Percentiles rank a stretch among this genome's conserved stretches.
Evolutionary conservation across 129 eudicot species (phyloP).

Genomic region (Artemisia argyi): DNA sequence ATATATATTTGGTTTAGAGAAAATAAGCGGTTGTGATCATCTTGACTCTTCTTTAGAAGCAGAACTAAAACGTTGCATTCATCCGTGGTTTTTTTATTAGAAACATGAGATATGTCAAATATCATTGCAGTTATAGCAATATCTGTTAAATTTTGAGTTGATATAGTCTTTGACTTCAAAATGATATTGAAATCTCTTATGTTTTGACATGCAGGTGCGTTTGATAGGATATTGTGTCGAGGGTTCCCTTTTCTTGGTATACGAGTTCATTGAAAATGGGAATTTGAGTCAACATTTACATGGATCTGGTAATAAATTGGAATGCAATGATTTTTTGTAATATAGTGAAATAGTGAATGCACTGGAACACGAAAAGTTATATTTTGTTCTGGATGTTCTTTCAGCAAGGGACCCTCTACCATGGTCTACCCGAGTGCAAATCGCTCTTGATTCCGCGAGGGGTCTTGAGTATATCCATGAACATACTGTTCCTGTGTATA

Average conservation of each 20-base stretch:
- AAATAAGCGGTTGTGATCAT: neutral
- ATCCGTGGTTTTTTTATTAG: too few relatives aligned
- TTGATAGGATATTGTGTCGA: slow-evolving; percentile 94
- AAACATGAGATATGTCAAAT: too few relatives aligned
- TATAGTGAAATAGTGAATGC: neutral
- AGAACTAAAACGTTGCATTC: too few relatives aligned
- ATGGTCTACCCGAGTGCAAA: slow-evolving; percentile 88
- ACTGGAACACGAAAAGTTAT: slow-evolving; percentile 10
- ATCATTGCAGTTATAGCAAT: too few relatives aligned
- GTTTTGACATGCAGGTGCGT: slow-evolving; percentile 67
- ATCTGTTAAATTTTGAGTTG: too few relatives aligned
- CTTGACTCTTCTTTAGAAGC: too few relatives aligned
- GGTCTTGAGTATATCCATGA: slow-evolving; percentile 97
- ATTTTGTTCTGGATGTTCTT: neutral
- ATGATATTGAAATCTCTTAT: neutral
- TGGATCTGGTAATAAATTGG: slow-evolving; percentile 57
- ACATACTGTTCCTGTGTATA: slow-evolving; percentile 66
- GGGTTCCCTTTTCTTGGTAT: slow-evolving; percentile 89
- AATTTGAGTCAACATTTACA: slow-evolving; percentile 89
- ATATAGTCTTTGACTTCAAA: too few relatives aligned
- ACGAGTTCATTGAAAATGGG: slow-evolving; percentile 87
- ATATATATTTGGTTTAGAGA: neutral
- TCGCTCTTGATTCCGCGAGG: slow-evolving; percentile 95
- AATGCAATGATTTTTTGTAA: slow-evolving; percentile 5
- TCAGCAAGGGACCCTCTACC: slow-evolving; percentile 68